phyloP scores from a whole-genome alignment of 345 rosid species.

The Salix caprea region DNA sequence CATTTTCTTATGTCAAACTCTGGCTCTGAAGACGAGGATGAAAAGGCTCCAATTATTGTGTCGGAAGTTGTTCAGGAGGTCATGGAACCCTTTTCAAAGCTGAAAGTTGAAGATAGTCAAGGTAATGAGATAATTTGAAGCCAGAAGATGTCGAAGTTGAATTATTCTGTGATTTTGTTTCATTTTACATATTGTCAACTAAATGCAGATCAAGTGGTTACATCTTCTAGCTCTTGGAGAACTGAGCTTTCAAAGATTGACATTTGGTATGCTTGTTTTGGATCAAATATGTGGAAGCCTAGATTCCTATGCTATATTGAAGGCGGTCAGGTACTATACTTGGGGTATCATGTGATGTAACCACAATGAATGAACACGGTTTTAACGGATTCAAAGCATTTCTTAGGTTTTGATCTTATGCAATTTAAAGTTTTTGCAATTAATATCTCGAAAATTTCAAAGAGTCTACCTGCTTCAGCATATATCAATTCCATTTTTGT shows the following conservation, averaged over 20 bases:
- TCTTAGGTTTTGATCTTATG: background rate
- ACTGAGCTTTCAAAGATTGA: constrained; percentile 57
- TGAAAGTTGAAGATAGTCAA: constrained; percentile 43
- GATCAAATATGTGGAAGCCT: constrained; percentile 79
- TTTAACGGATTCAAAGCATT: background rate
- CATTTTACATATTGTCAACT: background rate
- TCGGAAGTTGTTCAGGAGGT: constrained; percentile 33
- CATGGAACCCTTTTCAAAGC: constrained; percentile 49
- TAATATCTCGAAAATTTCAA: background rate
- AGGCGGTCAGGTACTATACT: constrained; percentile 69
- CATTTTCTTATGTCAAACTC: constrained; percentile 41
- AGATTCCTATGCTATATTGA: constrained; percentile 79
- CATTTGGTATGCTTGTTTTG: constrained; percentile 80
- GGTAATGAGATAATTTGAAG: constrained; percentile 28
- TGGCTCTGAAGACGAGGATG: constrained; percentile 58
- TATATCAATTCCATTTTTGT: background rate
- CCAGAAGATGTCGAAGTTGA: background rate
- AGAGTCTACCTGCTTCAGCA: background rate
- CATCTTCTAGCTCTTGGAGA: constrained; percentile 49
- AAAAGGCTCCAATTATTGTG: constrained; percentile 7
- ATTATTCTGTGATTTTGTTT: background rate
- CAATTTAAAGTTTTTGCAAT: background rate
- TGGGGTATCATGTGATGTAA: background rate
- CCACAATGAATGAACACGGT: background rate
- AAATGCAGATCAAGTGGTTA: constrained; percentile 27